Base-by-base conservation (phyloP, 257 asterid genomes). In the Nicotiana noctiflora region DNA sequence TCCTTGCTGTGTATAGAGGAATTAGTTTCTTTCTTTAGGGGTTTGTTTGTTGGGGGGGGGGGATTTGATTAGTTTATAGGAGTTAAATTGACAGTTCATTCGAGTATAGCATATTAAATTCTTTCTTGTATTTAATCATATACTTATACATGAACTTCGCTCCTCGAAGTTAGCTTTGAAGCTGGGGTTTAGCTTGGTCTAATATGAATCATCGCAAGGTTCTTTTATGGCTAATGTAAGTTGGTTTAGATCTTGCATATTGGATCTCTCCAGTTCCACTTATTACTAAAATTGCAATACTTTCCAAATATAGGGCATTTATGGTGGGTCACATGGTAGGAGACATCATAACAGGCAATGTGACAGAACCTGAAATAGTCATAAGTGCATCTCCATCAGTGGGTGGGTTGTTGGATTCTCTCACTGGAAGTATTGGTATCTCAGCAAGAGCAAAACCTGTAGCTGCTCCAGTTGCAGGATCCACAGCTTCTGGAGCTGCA, bases 341-440 rank as follows among this genome's bases (percentile, higher is more conserved):
- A 83, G 99, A 95, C 81, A 82, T 95, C 79, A 83, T 93, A 80
- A 86, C 89, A 27, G 99, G 98, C 44, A 98, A 95, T 81, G 81
- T 86, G 23, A 51, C 85, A 81, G 99, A 95, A 87, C 98, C 99
- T 23, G 99, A 95, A 88, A 94, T 95, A 81, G 88, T 92, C 82
- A 92, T 86, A 62, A 89, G 88, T 84, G 87, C 97, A 65, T 70
- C 98, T 79, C 97, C 99, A 49, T 87, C 98, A 37, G 98, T 95
- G 18, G 99, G 99, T 64, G 99, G 99, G 52, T 85, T 95, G 86
- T 86, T 95, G 81, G 99, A 95, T 88, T 93, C 99, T 81, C 93
- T 95, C 85, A 93, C 99, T 4, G 99, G 99, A 23, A 91, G 97
- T 88, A 92, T 93, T 46, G 98, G 98, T 76, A 95, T 95, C 83